Conservation (phyloP, 2,329 filamentous ascomycete genomes). For the Aspergillus chevalieri region DNA sequence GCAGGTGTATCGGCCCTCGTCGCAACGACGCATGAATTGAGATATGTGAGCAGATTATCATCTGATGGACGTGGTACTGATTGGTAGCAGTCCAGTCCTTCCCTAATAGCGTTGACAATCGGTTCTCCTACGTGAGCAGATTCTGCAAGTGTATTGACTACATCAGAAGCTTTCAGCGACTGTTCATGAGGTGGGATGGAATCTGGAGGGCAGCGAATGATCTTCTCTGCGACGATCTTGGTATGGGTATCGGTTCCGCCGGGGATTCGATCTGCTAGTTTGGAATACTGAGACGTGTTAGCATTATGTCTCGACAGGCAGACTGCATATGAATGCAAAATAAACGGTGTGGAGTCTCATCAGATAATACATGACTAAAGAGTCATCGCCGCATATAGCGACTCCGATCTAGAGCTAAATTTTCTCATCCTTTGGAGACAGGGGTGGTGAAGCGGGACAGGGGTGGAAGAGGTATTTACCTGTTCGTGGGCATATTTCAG, state of each 20-base stretch:
- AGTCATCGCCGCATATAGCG: conserved; percentile 55
- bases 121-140: conserved; percentile 60
- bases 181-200: conserved; percentile 46
- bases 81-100: conserved; percentile 37
- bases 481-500: conserved; percentile 35
- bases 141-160: conserved; percentile 52
- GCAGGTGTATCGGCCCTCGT: conserved; percentile 55
- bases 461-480: conserved; percentile 24
- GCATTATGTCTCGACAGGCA: conserved; percentile 8
- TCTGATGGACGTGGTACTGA: conserved; percentile 26
- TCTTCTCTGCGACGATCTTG: conserved; percentile 23
- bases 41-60: conserved; percentile 22
- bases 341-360: conserved; percentile 32
- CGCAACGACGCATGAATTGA: conserved; percentile 36
- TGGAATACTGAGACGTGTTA: conserved; percentile 31
- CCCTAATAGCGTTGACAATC: conserved; percentile 28
- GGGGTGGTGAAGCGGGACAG: conserved; percentile 3
- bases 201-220: conserved; percentile 24
- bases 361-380: conserved; percentile 55
- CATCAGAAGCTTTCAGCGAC: conserved; percentile 59
- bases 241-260: conserved; percentile 26
- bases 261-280: conserved; percentile 25
- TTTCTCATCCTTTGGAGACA: conserved; percentile 45
- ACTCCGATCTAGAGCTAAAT: conserved; percentile 83
- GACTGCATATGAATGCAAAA: conserved; percentile 10